Base-by-base conservation (phyloP, 208 protist genomes). In the Leishmania major region DNA sequence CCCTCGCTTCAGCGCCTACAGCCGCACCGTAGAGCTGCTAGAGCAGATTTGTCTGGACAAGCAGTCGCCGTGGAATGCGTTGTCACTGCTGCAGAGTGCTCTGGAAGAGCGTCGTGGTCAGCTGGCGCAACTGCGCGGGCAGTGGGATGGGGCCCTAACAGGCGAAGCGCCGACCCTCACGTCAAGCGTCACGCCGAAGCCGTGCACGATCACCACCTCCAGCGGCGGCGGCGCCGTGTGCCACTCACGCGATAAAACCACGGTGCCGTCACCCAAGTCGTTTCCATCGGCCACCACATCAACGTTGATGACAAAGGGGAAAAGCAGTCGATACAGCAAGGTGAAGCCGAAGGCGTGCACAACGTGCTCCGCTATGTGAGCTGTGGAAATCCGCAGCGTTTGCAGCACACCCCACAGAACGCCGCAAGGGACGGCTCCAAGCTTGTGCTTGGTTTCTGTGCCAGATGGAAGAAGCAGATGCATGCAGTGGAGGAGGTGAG, bases 31-130 rank as follows among this genome's bases (percentile, higher is more conserved):
- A 5, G 77, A 85, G 53, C 72, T 85, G 60, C 77, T 85, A 28
- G 82, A 85, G 53, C 82, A 85, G 53, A 85, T 85, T 51, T 85
- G 82, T 70, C 59, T 81, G 72, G 82, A 85, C 72, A 81, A 85
- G 77, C 82, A 85, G 55, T 64, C 43, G 53, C 71, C n/a, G 55
- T 85, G 77, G 71, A 75, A 35, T 49, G 77, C 60, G 35, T 25
- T 81, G 71, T 64, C 72, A 47, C 47, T 85, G 70, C 70, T 85
- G 77, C 69, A 85, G 69, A 49, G n/a, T 40, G 77, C 76, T 6
- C 17, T 81, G 49, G 71, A 75, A 22, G 77, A 81, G 37, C 77
- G 35, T n/a, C 22, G 28, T 13, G 28, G 19, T 22, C 57, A 85
- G 69, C 82, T 85, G 59, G 43, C 60, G 28, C 71, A 66, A 25